These are phyloP conservation scores for Fusarium sp. DNA, from an alignment of 2,329 filamentous ascomycete genomes.

Conservation along the genomic window DNA sequence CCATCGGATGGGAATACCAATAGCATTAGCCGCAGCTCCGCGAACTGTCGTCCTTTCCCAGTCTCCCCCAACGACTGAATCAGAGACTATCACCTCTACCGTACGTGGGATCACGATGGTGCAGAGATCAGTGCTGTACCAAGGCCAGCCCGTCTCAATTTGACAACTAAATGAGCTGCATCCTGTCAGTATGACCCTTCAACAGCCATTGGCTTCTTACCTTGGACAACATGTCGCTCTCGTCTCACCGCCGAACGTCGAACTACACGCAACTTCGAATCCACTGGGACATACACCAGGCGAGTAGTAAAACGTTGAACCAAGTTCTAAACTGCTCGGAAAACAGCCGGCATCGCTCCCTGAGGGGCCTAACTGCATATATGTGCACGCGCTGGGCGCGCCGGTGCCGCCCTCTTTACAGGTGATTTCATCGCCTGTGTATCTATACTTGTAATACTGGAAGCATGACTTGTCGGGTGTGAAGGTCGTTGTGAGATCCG, in stretches of 20 bases:
- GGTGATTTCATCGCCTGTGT: slow-evolving; percentile 1
- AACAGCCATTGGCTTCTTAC: background rate
- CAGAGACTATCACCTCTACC: slow-evolving; percentile 1
- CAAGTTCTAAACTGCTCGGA: background rate
- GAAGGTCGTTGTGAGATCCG: slow-evolving; percentile 13
- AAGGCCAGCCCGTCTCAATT: slow-evolving; percentile 1
- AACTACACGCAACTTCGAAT: slow-evolving; percentile 11
- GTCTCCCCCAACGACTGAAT: slow-evolving; percentile 6
- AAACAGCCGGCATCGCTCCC: background rate
- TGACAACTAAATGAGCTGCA: slow-evolving; percentile 11
- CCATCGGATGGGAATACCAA: slow-evolving; percentile 15
- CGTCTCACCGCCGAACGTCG: background rate
- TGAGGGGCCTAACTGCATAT: slow-evolving; percentile 4
- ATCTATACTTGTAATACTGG: slow-evolving; percentile 12
- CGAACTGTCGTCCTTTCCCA: background rate
- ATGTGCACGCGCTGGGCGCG: background rate
- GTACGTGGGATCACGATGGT: background rate
- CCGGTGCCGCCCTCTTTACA: background rate
- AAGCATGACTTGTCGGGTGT: slow-evolving; percentile 6
- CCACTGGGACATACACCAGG: slow-evolving; percentile 7
- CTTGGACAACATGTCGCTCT: slow-evolving; percentile 21
- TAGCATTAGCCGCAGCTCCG: background rate
- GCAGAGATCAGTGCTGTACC: slow-evolving; percentile 20
- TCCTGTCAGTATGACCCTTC: background rate
- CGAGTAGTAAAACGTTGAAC: slow-evolving; percentile 1